Base-by-base conservation (phyloP, 1,139 yeast species). In the Zygoascus sp. region DNA sequence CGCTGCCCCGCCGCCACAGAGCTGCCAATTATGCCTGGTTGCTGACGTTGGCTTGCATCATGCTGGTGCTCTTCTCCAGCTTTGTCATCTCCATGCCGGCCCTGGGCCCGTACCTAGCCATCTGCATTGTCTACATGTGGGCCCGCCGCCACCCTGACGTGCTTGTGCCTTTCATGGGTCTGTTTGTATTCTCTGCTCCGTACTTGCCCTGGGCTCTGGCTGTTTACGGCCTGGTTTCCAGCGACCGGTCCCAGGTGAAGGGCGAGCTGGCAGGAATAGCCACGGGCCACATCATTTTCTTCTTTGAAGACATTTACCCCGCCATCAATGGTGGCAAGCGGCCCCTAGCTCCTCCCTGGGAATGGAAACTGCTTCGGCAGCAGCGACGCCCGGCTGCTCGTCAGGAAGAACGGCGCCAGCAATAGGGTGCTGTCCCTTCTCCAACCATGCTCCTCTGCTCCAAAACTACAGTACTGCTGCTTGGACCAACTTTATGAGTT, bases 251-350 rank as follows among this genome's bases (percentile, higher is more conserved):
- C 30, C 51, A 54, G 42, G 39, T 62, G 32, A 55, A 58, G 43
- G 60, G 64, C 21, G 69, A 67, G 41, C 44, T 69, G 10, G 52
- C 68, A 2, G 74, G 76, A 11, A 66, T 72, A 13, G 51, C 66
- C 1, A 62, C 73, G 19, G 80, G 80, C 8, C 80, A 76, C 48
- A 43, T 64, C 2, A 59, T 67, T 34, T 67, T 71, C 53, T 73
- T 68, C 48, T 55, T 72, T 19, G 68, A 67, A 53, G 78, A 75
- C 50, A 62, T 71, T n/a, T 61, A 62, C 41, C 79, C 79, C 10
- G 55, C 59, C 19, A 53, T 73, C 17, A 64, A 61, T 49, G 50
- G 56, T n/a, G 66, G 68, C 9, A 47, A 45, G 32, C 48, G 68
- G 30, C 60, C 60, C 10, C 46, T 66, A 32, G 55, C 63, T 3